Base-by-base conservation (phyloP, 257 asterid species). In the Gentiana macrophylla region DNA sequence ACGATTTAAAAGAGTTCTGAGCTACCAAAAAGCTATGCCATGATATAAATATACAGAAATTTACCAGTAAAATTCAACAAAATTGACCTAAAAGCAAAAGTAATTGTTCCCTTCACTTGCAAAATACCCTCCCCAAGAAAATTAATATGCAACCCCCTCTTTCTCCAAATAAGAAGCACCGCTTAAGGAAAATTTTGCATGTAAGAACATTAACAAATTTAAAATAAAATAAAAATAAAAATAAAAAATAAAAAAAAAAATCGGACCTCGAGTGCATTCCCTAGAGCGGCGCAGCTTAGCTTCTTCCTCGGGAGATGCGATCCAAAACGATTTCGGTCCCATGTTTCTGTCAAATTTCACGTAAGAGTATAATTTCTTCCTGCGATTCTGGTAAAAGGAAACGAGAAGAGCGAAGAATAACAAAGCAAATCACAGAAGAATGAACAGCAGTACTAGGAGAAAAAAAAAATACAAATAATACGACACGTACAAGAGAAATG, bases 211-310 rank as follows among this genome's bases (percentile, higher is more conserved):
- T 4, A 55, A 55, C 1, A 3, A 5, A 56, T 5, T 8, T 2
- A 35, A 15, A 38, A 4, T 13, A 0, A 9, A 1, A 24, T 4
- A 1, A 11, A 45, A 9, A 1, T 0, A 33, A 1, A 5, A 24
- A 11, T 12, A 43, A 10, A 4, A 53, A 37, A 12, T 2, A 12
- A 47, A 13, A 4, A 12, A 35, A 32, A 48, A 51, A 1, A 12
- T 13, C 10, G 2, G 44, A 75, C 80, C 80, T 71, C 41, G 77
- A 47, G 77, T 75, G 66, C 80, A 75, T 59, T 63, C 56, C 47
- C 52, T 63, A 34, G 74, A 64, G 59, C 70, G 72, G 49, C 66
- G 74, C 45, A 67, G 37, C 66, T 67, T 75, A 55, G 60, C 77
- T 37, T 71, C 77, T 41, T 75, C 80, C 11, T 41, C 34, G 6